Conservation (phyloP, 345 rosid genomes). For the Excoecaria agallocha region DNA sequence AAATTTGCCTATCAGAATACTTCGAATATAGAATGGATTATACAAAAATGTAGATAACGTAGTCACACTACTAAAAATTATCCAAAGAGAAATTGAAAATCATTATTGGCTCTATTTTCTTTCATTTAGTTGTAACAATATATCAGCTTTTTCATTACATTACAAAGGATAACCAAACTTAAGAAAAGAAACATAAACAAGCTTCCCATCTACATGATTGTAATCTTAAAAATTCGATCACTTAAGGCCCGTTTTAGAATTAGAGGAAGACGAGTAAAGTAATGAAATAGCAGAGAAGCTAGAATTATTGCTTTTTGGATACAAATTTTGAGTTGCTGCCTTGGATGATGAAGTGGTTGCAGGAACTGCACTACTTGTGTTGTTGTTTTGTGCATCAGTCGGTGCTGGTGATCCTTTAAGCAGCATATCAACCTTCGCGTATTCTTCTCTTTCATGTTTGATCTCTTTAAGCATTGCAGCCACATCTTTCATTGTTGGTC, state of each 20-base stretch:
- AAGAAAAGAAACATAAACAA: conserved; percentile 12
- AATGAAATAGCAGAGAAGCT: conserved; percentile 87
- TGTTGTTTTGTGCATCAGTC: conserved; percentile 29
- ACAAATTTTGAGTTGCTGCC: conserved; percentile 29
- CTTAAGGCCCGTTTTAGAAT: conserved; percentile 35
- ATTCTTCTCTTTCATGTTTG: conserved; percentile 77
- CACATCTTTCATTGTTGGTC: conserved; percentile 93
- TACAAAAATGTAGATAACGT: no score
- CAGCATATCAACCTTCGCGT: conserved; percentile 67
- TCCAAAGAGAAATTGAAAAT: neutral
- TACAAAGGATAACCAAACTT: conserved; percentile 13
- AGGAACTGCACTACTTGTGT: conserved; percentile 9
- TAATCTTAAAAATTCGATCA: conserved; percentile 10
- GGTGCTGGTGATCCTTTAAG: conserved; percentile 63
- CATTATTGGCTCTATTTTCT: conserved; percentile 10
- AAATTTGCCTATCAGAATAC: no score
- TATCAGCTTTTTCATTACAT: conserved; percentile 39
- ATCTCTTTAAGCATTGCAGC: conserved; percentile 96
- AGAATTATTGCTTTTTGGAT: conserved; percentile 60
- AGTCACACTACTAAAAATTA: no score
- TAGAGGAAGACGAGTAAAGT: conserved; percentile 58
- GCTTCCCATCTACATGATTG: conserved; percentile 22
- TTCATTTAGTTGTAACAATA: conserved; percentile 20
- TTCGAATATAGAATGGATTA: no score
- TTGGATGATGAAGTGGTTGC: conserved; percentile 55